phyloP scores from a whole-genome alignment of 805 yeast genomes.

The Wickerhamiella azyma region DNA sequence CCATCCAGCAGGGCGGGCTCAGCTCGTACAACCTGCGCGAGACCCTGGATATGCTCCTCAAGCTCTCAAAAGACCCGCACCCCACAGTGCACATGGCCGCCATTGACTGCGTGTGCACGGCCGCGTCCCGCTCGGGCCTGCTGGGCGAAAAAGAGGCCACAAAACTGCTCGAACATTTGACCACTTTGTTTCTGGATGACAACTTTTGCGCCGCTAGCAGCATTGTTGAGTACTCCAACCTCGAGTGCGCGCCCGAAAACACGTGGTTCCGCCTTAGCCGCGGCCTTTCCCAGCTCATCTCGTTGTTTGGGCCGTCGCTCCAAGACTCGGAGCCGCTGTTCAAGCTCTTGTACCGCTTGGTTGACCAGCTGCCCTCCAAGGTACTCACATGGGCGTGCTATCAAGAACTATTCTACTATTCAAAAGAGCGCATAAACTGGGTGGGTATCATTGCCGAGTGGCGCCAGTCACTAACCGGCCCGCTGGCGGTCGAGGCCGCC shows the following conservation, averaged over 20 bases:
- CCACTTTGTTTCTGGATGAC: constrained; percentile 32
- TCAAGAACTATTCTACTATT: constrained; percentile 18
- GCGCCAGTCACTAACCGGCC: constrained; percentile 10
- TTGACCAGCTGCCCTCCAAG: constrained; percentile 28
- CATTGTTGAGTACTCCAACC: constrained; percentile 35
- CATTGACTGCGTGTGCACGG: constrained; percentile 40
- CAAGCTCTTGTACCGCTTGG: constrained; percentile 20
- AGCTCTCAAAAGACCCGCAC: constrained; percentile 65
- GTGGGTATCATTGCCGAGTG: constrained; percentile 12
- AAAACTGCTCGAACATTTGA: constrained; percentile 31
- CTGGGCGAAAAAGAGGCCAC: constrained; percentile 34
- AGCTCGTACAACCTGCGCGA: not conserved
- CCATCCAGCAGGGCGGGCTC: constrained; percentile 1
- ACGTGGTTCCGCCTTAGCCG: not conserved
- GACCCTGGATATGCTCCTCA: constrained; percentile 19
- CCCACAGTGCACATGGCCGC: constrained; percentile 72
- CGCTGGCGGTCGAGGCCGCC: constrained; percentile 30
- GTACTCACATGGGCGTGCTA: constrained; percentile 20
- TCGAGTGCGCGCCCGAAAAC: constrained; percentile 26
- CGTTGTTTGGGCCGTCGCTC: constrained; percentile 39
- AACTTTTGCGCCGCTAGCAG: constrained; percentile 35
- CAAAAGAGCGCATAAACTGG: constrained; percentile 16
- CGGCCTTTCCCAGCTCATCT: constrained; percentile 10
- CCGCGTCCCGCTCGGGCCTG: constrained; percentile 43
- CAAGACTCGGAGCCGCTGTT: constrained; percentile 17